A percentile compares a stretch with the other conserved stretches of the same genome.
Evolutionary conservation across 345 rosid genomes (phyloP).

Genomic region (Raphanus sativus): DNA sequence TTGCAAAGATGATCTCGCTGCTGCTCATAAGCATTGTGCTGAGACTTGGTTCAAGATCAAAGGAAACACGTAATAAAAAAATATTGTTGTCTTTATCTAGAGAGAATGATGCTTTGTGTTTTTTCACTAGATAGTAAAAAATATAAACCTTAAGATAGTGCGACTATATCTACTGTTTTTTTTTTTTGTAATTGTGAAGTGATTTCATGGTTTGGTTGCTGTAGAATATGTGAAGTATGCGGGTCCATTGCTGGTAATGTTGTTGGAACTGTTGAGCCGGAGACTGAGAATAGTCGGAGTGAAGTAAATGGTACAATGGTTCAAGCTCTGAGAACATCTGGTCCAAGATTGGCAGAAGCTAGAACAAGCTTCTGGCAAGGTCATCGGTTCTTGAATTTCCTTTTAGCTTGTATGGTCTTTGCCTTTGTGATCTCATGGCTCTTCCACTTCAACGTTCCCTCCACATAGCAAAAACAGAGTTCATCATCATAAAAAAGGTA

Average conservation of each 20-base stretch:
- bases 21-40: slow-evolving; percentile 86
- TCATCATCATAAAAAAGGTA: neutral
- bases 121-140: neutral
- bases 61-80: slow-evolving; percentile 68
- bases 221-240: slow-evolving; percentile 92
- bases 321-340: slow-evolving; percentile 36
- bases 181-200: neutral
- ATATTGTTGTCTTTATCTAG: no score
- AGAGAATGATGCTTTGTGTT: neutral
- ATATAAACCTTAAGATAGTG: neutral
- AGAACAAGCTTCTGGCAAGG: slow-evolving; percentile 78
- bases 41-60: slow-evolving; percentile 91
- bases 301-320: slow-evolving; percentile 44
- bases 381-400: slow-evolving; percentile 80
- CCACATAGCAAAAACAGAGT: slow-evolving; percentile 23
- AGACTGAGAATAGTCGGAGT: slow-evolving; percentile 44
- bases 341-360: slow-evolving; percentile 39
- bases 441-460: slow-evolving; percentile 82
- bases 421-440: slow-evolving; percentile 97
- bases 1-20: slow-evolving; percentile 84
- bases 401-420: slow-evolving; percentile 88
- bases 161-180: neutral
- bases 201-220: slow-evolving; percentile 16
- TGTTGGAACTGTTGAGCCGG: slow-evolving; percentile 39
- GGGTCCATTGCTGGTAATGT: slow-evolving; percentile 64